These are phyloP conservation scores for Aspergillus ibericus DNA, from an alignment of 2,329 filamentous ascomycete species.

Conservation along the genomic window DNA sequence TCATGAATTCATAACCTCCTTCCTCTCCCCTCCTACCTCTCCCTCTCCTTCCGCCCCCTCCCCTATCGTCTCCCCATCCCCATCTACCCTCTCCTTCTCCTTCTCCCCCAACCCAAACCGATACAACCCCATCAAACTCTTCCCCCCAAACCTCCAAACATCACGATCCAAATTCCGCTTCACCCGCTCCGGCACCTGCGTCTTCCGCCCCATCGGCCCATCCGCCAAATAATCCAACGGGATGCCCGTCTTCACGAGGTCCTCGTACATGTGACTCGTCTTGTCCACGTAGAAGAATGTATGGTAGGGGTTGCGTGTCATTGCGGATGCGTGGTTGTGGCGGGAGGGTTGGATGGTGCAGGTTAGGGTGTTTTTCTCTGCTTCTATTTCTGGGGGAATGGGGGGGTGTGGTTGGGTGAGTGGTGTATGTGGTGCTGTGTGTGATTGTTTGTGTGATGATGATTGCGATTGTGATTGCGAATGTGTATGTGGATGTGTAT, in stretches of 20 bases:
- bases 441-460: background rate
- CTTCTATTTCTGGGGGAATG: too few species aligned
- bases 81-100: background rate
- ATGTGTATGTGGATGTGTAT: background rate
- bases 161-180: slow-evolving; percentile 21
- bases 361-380: slow-evolving; percentile 12
- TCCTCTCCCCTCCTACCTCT: background rate
- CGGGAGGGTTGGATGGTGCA: slow-evolving; percentile 29
- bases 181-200: slow-evolving; percentile 16
- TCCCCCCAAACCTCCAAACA: slow-evolving; percentile 26
- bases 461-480: background rate
- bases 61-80: background rate
- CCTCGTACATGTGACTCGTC: slow-evolving; percentile 26
- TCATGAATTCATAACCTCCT: background rate
- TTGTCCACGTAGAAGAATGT: slow-evolving; percentile 25
- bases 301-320: slow-evolving; percentile 37
- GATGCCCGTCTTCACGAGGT: slow-evolving; percentile 29
- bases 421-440: background rate
- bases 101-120: slow-evolving; percentile 4
- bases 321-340: slow-evolving; percentile 30
- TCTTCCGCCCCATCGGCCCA: slow-evolving; percentile 30
- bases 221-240: slow-evolving; percentile 35
- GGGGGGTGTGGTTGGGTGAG: too few species aligned
- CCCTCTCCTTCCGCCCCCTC: background rate
- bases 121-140: slow-evolving; percentile 24